Conservation (phyloP, 306 rosid species). For the Alnus rubra region DNA sequence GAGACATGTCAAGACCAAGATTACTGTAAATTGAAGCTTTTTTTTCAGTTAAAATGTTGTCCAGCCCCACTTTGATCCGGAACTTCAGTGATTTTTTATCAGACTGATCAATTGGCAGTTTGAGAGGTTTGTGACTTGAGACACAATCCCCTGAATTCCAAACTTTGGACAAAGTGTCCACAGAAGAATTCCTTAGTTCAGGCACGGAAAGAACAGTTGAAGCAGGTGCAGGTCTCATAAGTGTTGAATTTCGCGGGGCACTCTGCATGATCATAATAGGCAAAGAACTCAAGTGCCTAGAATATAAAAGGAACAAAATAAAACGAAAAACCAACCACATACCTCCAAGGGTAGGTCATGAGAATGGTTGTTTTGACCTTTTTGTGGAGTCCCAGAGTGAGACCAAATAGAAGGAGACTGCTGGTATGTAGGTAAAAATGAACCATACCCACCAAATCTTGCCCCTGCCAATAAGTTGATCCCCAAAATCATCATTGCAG, state of each 20-base stretch:
- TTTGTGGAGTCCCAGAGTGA: slow-evolving; percentile 65
- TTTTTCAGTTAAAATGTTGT: slow-evolving; percentile 55
- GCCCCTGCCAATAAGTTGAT: slow-evolving; percentile 55
- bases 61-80: slow-evolving; percentile 80
- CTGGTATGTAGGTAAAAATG: slow-evolving; percentile 79
- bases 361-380: slow-evolving; percentile 53
- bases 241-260: slow-evolving; percentile 55
- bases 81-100: slow-evolving; percentile 74
- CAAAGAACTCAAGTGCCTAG: neutral
- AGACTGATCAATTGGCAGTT: slow-evolving; percentile 51
- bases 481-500: slow-evolving; percentile 26
- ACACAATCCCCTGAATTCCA: neutral
- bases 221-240: slow-evolving; percentile 59
- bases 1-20: slow-evolving; percentile 90
- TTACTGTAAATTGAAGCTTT: slow-evolving; percentile 82
- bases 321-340: neutral
- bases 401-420: slow-evolving; percentile 66
- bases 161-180: neutral
- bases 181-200: slow-evolving; percentile 43
- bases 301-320: neutral
- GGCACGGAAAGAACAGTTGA: slow-evolving; percentile 50
- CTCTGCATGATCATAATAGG: slow-evolving; percentile 33
- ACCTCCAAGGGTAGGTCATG: slow-evolving; percentile 50
- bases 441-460: slow-evolving; percentile 91
- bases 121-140: slow-evolving; percentile 26